These are phyloP conservation scores for Narthecium ossifragum DNA, from an alignment of 106 monocot genomes.

Conservation along the genomic window DNA sequence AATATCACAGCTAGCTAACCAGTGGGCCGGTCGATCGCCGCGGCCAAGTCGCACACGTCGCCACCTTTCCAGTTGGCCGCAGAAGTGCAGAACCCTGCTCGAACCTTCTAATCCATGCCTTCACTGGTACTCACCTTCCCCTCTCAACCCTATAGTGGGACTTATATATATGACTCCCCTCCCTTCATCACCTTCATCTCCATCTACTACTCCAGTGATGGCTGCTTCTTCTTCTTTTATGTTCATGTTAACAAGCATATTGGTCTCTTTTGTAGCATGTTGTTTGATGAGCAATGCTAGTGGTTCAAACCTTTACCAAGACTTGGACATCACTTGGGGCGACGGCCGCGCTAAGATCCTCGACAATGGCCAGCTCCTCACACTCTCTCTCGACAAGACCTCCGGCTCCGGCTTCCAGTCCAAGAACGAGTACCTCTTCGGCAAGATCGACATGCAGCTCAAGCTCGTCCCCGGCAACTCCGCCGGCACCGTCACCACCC, in stretches of 20 bases:
- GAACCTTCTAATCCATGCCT: neutral
- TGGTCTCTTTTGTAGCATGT: neutral
- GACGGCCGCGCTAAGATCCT: conserved; percentile 12
- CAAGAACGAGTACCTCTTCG: conserved; percentile 13
- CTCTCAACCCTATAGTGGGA: no score
- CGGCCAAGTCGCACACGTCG: no score
- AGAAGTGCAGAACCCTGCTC: no score
- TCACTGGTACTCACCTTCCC: neutral
- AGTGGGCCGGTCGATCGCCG: no score
- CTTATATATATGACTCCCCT: no score
- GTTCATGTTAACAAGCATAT: no score
- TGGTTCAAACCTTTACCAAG: conserved; percentile 10
- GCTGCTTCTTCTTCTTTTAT: neutral
- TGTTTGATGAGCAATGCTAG: neutral
- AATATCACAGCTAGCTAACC: no score
- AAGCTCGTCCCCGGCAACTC: conserved; percentile 18
- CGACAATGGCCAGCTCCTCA: conserved; percentile 15
- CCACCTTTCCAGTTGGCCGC: neutral
- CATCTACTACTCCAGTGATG: neutral
- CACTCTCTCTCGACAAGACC: conserved; percentile 14
- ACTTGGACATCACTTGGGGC: conserved; percentile 9
- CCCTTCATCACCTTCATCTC: neutral
- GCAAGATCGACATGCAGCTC: conserved; percentile 16
- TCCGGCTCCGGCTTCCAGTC: conserved; percentile 19
- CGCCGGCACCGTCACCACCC: conserved; percentile 14